Evolutionary conservation across 2,329 filamentous ascomycete species (phyloP).

Genomic region (Reticulascus tulasneorum): DNA sequence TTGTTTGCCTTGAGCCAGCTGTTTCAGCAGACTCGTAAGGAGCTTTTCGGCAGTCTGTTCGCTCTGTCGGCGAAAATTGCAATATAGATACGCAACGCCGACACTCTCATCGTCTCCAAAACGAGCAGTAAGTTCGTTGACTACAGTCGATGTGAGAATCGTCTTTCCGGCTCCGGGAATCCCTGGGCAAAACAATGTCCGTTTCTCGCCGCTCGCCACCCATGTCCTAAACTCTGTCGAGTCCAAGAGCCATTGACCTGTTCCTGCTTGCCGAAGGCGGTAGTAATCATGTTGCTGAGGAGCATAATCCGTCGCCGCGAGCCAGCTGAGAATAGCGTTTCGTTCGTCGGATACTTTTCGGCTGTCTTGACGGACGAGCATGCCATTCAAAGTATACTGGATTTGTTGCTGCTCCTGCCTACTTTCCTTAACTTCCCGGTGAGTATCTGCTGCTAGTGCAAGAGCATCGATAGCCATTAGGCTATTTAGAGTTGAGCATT

Average conservation of each 20-base stretch:
- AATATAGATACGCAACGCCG: conserved; percentile 28
- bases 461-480: conserved; percentile 11
- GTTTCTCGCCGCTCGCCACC: conserved; percentile 10
- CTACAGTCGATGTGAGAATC: conserved; percentile 15
- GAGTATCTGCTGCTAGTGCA: conserved; percentile 3
- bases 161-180: conserved; percentile 44
- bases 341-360: neutral
- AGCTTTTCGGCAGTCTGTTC: conserved; percentile 21
- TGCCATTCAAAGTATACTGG: no score
- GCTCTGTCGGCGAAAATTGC: conserved; percentile 22
- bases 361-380: no score
- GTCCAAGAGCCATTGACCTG: conserved; percentile 38
- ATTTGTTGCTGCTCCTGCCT: conserved; percentile 6
- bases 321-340: conserved; percentile 28
- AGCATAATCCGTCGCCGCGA: conserved; percentile 29
- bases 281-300: conserved; percentile 33
- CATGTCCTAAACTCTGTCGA: conserved; percentile 26
- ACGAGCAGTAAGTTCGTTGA: conserved; percentile 9
- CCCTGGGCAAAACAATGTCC: conserved; percentile 38
- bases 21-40: conserved; percentile 25
- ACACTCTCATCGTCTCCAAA: conserved; percentile 7
- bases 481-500: conserved; percentile 14
- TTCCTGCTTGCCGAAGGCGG: conserved; percentile 25
- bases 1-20: conserved; percentile 20
- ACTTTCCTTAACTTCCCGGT: conserved; percentile 12